Evolutionary conservation across 2,329 filamentous ascomycete species (phyloP), one percentile per base, ranked within the genome.

Genomic region (Didymella segeticola): DNA sequence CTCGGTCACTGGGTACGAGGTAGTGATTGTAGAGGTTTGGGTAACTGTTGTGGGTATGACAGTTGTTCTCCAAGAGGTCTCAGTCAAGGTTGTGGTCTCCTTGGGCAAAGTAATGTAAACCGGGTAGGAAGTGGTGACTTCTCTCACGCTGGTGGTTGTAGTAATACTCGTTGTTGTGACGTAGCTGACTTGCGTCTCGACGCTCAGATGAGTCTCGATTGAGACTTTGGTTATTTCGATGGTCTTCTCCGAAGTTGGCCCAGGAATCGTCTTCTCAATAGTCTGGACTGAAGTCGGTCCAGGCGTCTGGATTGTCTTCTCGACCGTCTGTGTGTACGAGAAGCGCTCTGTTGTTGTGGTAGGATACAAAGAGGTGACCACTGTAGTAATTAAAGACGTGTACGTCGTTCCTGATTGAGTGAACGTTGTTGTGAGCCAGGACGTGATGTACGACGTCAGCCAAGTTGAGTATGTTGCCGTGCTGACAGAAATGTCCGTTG

Each of bases 231-330:
- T 49, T 5, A 49, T 11, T n/a, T 49, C 46, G 20, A 49, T 42
- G 11, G 41, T 43, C 20, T n/a, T 33, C n/a, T n/a, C n/a, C n/a
- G n/a, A n/a, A 15, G 34, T 37, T 4, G 34, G 34, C 2, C 34
- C 34, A n/a, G 34, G 34, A 5, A 36, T 9, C 8, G 30, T 33
- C 33, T 20, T 37, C 12, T 37, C 34, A 9, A 36, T 36, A n/a
- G n/a, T n/a, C n/a, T n/a, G n/a, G 10, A 53, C 27, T 31, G n/a
- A 26, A 43, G 37, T 30, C 19, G 39, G 58, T 0, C 53, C 57
- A 15, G 57, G 51, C 6, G 49, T 47, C 42, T 45, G 19, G 10
- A 45, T 45, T 10, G 43, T 47, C 26, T 39, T 56, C 23, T 57
- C 47, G 11, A 56, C 22, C 19, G 50, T 45, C 26, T 49, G 12